Percentiles rank a stretch among this genome's conserved stretches.
These are phyloP conservation scores for Botryosphaeria dothidea DNA, from an alignment of 2,329 filamentous ascomycete species.

Conservation along the genomic window DNA sequence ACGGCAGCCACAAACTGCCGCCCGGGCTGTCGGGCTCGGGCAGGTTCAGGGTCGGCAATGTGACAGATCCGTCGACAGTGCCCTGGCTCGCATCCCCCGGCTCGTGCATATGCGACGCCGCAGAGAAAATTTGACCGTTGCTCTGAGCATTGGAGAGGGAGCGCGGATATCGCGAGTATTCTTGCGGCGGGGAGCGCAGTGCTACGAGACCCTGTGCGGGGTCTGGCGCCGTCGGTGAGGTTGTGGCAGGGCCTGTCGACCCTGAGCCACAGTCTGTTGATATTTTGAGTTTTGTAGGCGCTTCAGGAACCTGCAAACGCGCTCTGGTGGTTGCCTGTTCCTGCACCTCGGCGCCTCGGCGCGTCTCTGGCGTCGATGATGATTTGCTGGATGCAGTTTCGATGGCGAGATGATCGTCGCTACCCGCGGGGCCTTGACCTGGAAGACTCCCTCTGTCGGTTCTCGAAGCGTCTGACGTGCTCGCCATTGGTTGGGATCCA, in stretches of 20 bases:
- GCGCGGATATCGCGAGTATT: too few relatives aligned
- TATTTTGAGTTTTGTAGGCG: background rate
- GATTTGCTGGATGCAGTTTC: background rate
- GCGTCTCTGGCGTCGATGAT: background rate
- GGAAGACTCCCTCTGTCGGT: background rate
- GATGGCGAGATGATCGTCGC: background rate
- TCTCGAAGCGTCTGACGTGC: background rate
- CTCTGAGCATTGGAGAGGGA: background rate
- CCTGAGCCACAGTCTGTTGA: background rate
- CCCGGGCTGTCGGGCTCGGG: constrained; percentile 6
- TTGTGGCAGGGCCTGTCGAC: background rate
- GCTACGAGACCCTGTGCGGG: background rate
- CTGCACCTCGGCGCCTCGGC: background rate
- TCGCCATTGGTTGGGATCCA: background rate
- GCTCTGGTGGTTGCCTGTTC: background rate
- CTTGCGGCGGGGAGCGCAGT: background rate
- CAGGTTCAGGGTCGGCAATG: constrained; percentile 1
- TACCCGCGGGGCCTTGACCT: background rate
- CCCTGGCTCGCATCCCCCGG: background rate
- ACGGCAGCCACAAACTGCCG: constrained; percentile 5
- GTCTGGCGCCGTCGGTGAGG: too few relatives aligned
- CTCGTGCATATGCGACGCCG: background rate
- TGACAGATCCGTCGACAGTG: constrained; percentile 1
- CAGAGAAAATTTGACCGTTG: background rate
- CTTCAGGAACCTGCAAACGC: background rate